Percentiles rank a stretch among this genome's conserved stretches.
Evolutionary conservation across 73 alveolate species (phyloP).

Genomic region (Tetrahymena borealis): DNA sequence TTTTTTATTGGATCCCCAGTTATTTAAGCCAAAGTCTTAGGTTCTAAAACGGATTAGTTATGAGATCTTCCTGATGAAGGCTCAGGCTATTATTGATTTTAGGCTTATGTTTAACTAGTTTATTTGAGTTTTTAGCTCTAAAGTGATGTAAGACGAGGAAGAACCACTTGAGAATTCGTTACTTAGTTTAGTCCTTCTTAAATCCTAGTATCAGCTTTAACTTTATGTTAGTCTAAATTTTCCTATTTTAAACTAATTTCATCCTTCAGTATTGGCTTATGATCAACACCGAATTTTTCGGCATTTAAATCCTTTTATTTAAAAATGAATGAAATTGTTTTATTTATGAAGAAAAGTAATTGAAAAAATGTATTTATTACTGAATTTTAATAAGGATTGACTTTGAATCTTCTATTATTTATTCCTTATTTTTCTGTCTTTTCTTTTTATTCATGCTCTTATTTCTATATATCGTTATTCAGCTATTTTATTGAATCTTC

Average conservation of each 20-base stretch:
- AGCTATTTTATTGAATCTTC: conserved; percentile 13
- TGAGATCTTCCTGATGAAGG: neutral
- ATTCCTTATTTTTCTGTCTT: conserved; percentile 39
- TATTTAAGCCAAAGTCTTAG: neutral
- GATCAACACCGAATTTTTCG: conserved; percentile 10
- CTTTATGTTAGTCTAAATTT: neutral
- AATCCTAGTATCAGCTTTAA: conserved; percentile 12
- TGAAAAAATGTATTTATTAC: neutral
- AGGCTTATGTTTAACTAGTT: neutral
- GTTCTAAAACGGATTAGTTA: neutral
- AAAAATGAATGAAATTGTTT: neutral
- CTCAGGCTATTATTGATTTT: neutral
- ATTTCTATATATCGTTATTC: conserved; percentile 10
- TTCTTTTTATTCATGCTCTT: conserved; percentile 30
- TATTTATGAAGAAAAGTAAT: too few relatives aligned
- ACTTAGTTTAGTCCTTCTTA: neutral
- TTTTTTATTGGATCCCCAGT: neutral
- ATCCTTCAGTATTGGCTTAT: conserved; percentile 12
- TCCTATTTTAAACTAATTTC: neutral
- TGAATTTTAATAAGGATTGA: conserved; percentile 5
- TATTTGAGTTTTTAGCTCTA: neutral
- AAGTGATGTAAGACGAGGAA: neutral
- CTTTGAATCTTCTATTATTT: conserved; percentile 29
- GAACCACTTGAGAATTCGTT: neutral
- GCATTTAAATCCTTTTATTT: conserved; percentile 2